phyloP scores from a whole-genome alignment of 2,329 filamentous ascomycete genomes.

The Paracorniculantispora psalliotae region DNA sequence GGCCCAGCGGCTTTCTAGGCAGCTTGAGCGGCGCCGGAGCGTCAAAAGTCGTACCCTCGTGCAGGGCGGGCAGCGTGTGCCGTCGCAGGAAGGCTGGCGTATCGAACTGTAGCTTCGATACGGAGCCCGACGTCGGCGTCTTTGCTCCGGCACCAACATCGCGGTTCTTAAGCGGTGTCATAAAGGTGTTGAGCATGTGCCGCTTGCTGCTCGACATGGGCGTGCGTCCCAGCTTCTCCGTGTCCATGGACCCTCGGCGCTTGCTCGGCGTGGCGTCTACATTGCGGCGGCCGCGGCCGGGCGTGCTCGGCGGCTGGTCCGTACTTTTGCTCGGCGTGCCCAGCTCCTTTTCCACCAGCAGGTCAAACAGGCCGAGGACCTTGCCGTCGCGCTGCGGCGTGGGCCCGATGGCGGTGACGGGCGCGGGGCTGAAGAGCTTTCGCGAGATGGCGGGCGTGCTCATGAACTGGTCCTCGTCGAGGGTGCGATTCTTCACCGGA shows the following conservation, averaged over 20 bases:
- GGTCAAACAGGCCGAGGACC: slow-evolving; percentile 72
- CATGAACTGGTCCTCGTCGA: slow-evolving; percentile 40
- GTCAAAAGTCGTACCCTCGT: slow-evolving; percentile 51
- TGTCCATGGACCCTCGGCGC: slow-evolving; percentile 25
- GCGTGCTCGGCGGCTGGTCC: slow-evolving; percentile 19
- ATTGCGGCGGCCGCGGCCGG: slow-evolving; percentile 13
- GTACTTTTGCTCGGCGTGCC: slow-evolving; percentile 45
- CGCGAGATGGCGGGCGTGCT: slow-evolving; percentile 53
- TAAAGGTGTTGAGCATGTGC: slow-evolving; percentile 57
- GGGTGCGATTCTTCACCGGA: slow-evolving; percentile 36
- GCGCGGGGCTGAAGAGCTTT: slow-evolving; percentile 55
- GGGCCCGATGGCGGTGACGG: slow-evolving; percentile 63
- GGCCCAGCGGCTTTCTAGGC: slow-evolving; percentile 57
- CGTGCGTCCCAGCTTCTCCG: slow-evolving; percentile 38
- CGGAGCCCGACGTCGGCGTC: slow-evolving; percentile 49
- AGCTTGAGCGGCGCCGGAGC: slow-evolving; percentile 46
- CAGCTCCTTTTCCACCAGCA: slow-evolving; percentile 49
- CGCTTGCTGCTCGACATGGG: slow-evolving; percentile 56
- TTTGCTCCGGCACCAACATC: slow-evolving; percentile 30
- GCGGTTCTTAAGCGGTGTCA: slow-evolving; percentile 56
- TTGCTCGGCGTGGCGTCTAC: slow-evolving; percentile 45
- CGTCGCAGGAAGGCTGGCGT: slow-evolving; percentile 67
- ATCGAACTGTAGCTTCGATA: slow-evolving; percentile 54
- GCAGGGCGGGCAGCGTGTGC: slow-evolving; percentile 43
- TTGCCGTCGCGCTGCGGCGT: slow-evolving; percentile 76